Evolutionary conservation across 1,284 basidiomycete species (phyloP).

Genomic region (Trichosporon faecale): DNA sequence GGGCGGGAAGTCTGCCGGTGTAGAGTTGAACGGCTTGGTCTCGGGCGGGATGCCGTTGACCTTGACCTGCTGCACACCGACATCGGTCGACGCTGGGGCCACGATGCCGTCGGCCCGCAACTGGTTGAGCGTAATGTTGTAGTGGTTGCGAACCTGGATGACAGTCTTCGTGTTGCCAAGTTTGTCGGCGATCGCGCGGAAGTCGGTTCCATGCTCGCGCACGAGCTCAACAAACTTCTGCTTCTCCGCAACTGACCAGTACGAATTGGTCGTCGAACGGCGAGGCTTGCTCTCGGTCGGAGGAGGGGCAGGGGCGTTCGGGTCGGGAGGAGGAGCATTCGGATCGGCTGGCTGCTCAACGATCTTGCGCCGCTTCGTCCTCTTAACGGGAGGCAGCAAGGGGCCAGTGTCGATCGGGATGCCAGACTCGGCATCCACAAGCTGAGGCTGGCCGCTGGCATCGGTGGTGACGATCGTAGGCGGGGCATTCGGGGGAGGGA

Average conservation of each 20-base stretch:
- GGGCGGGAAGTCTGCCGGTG: slow-evolving; percentile 20
- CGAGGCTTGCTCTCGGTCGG: slow-evolving; percentile 19
- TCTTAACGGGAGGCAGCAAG: slow-evolving; percentile 41
- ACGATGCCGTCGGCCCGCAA: slow-evolving; percentile 21
- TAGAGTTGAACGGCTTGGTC: background rate
- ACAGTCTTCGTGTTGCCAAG: slow-evolving; percentile 72
- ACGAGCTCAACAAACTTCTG: slow-evolving; percentile 63
- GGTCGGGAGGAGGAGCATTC: slow-evolving; percentile 8
- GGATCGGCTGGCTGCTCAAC: slow-evolving; percentile 15
- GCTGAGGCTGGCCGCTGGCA: background rate
- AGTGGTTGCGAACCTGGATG: slow-evolving; percentile 67
- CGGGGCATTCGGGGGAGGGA: background rate
- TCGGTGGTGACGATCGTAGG: background rate
- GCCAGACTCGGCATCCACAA: slow-evolving; percentile 19
- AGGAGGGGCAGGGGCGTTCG: slow-evolving; percentile 4
- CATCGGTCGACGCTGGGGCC: slow-evolving; percentile 18
- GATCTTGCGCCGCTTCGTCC: slow-evolving; percentile 36
- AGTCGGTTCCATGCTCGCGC: slow-evolving; percentile 67
- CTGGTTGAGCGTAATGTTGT: slow-evolving; percentile 24
- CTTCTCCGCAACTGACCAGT: slow-evolving; percentile 58
- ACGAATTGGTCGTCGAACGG: slow-evolving; percentile 46
- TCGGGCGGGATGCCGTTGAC: slow-evolving; percentile 22
- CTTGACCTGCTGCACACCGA: slow-evolving; percentile 25
- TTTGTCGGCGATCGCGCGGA: slow-evolving; percentile 67
- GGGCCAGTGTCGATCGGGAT: slow-evolving; percentile 23